Conservation (phyloP, 345 rosid species). For the Camelina hispida region DNA sequence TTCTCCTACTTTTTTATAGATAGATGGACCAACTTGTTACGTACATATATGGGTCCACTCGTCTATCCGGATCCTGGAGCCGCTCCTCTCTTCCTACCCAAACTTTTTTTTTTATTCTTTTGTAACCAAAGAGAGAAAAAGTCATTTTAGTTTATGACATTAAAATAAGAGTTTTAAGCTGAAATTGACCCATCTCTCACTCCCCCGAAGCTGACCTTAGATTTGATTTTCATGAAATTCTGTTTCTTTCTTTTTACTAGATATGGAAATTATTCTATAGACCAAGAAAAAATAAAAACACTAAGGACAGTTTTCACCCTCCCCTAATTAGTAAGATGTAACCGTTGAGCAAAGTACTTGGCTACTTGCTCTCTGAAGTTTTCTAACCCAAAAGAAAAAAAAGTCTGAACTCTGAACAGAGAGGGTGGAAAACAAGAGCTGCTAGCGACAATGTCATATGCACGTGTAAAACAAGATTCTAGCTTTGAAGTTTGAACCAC, state of each 20-base stretch:
- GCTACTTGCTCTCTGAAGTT: no score
- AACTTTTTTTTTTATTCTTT: constrained; percentile 6
- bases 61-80: constrained; percentile 40
- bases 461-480: background rate
- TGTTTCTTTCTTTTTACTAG: background rate
- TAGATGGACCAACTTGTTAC: constrained; percentile 22
- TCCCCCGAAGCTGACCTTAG: constrained; percentile 27
- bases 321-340: background rate
- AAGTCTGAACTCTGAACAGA: background rate
- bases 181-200: constrained; percentile 25
- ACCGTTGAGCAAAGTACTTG: background rate
- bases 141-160: background rate
- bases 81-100: constrained; percentile 30
- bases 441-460: background rate
- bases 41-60: constrained; percentile 26
- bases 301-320: background rate
- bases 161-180: background rate
- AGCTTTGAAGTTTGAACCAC: constrained; percentile 6
- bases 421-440: background rate
- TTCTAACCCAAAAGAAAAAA: no score
- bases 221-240: constrained; percentile 24
- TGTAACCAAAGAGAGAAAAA: background rate
- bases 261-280: constrained; percentile 3
- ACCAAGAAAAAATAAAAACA: background rate
- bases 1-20: background rate